Evolutionary conservation across 352 stramenopile genomes (phyloP).

Genomic region (Phytophthora boehmeriae): DNA sequence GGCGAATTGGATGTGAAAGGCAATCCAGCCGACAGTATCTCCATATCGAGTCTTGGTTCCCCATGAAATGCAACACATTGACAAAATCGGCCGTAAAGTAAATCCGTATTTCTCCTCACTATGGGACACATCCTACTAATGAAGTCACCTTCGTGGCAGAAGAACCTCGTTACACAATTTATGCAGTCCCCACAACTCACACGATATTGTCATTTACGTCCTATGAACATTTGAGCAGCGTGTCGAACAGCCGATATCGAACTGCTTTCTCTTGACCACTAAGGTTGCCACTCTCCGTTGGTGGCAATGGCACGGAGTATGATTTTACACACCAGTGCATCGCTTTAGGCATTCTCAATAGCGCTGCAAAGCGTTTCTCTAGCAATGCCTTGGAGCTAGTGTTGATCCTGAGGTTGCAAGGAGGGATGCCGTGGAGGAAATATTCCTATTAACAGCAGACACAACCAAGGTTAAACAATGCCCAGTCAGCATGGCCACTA

Average conservation of each 20-base stretch:
- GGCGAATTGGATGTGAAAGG: slow-evolving; percentile 47
- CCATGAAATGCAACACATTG: slow-evolving; percentile 17
- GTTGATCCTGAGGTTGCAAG: slow-evolving; percentile 60
- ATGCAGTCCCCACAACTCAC: too few relatives aligned
- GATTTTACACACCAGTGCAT: slow-evolving; percentile 79
- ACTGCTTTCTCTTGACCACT: slow-evolving; percentile 31
- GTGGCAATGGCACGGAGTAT: slow-evolving; percentile 43
- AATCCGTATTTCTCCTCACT: slow-evolving; percentile 15
- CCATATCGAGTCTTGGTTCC: slow-evolving; percentile 56
- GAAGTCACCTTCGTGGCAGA: slow-evolving; percentile 9
- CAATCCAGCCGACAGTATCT: slow-evolving; percentile 44
- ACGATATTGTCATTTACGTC: neutral
- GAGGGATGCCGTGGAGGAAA: slow-evolving; percentile 73
- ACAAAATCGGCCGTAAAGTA: slow-evolving; percentile 19
- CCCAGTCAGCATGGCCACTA: neutral
- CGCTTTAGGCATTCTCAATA: slow-evolving; percentile 26
- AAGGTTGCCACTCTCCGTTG: neutral
- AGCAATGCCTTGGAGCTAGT: slow-evolving; percentile 58
- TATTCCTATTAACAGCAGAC: slow-evolving; percentile 46
- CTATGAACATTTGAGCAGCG: slow-evolving; percentile 46
- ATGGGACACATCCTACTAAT: slow-evolving; percentile 6
- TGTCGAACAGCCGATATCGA: slow-evolving; percentile 78
- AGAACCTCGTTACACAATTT: neutral
- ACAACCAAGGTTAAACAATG: slow-evolving; percentile 2
- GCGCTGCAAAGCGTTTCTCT: slow-evolving; percentile 49